These are phyloP conservation scores for Rhytidiadelphus loreus DNA, from an alignment of 225 moss, liverwort and hornwort species.

Conservation along the genomic window DNA sequence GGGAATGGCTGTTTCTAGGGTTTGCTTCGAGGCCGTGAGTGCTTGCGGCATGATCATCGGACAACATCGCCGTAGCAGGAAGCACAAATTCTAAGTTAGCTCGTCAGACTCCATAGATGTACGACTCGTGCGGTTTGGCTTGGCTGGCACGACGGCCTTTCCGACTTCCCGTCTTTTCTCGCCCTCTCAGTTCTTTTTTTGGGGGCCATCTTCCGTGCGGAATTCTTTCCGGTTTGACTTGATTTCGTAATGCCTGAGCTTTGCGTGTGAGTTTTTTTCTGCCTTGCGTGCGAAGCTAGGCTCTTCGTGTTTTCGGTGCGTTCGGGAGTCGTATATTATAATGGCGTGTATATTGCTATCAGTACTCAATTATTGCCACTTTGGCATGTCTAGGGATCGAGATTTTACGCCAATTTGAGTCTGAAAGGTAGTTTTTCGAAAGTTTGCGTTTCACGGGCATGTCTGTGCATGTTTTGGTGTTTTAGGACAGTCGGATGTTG, in stretches of 20 bases:
- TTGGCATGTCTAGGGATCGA: background rate
- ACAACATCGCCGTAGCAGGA: background rate
- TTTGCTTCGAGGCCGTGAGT: background rate
- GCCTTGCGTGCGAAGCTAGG: background rate
- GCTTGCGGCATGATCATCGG: background rate
- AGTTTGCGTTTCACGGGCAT: background rate
- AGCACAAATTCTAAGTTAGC: background rate
- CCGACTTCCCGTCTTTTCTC: background rate
- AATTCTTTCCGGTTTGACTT: background rate
- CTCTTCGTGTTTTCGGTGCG: background rate
- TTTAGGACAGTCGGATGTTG: background rate
- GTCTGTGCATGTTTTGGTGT: background rate
- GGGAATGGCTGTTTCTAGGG: background rate
- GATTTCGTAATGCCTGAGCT: background rate
- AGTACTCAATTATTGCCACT: background rate
- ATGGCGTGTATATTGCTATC: background rate
- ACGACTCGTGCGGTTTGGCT: background rate
- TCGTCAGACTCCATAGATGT: background rate
- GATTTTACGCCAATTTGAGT: background rate
- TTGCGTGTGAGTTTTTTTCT: background rate
- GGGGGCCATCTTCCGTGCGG: background rate
- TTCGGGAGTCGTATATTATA: background rate
- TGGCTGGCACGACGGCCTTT: background rate
- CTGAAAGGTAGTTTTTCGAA: background rate
- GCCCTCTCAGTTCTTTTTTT: background rate